phyloP scores from a whole-genome alignment of 2,329 filamentous ascomycete genomes.

The Xylariomycetidae sp. region DNA sequence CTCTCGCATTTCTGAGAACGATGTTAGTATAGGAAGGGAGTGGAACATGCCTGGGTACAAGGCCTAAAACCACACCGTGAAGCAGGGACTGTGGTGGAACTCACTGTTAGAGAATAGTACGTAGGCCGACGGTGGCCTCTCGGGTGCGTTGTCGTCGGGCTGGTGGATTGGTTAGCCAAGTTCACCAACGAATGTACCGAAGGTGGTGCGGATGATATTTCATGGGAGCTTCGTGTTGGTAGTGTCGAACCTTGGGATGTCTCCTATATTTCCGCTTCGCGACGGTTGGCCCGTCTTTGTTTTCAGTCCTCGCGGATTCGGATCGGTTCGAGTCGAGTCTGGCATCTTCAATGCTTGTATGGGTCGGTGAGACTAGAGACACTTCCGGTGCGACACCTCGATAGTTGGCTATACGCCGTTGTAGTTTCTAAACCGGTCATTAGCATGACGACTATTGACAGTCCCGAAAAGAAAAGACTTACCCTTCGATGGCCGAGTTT shows the following conservation, averaged over 20 bases:
- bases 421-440: slow-evolving; percentile 64
- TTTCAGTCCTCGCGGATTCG: slow-evolving; percentile 40
- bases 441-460: slow-evolving; percentile 11
- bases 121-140: slow-evolving; percentile 76
- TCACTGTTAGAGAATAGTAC: slow-evolving; percentile 81
- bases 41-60: too few relatives aligned
- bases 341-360: slow-evolving; percentile 47
- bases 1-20: slow-evolving; percentile 68
- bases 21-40: too few relatives aligned
- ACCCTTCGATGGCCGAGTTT: slow-evolving; percentile 79
- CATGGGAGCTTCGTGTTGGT: too few relatives aligned
- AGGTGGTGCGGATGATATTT: background rate
- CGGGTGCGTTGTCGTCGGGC: slow-evolving; percentile 75
- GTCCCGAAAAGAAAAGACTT: slow-evolving; percentile 30
- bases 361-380: slow-evolving; percentile 45
- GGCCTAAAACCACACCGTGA: too few relatives aligned
- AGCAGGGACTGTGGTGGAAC: too few relatives aligned
- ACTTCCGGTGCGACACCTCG: slow-evolving; percentile 56
- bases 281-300: slow-evolving; percentile 36
- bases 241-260: slow-evolving; percentile 62
- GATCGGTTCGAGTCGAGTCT: slow-evolving; percentile 50
- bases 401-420: slow-evolving; percentile 73
- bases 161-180: slow-evolving; percentile 27
- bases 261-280: slow-evolving; percentile 72
- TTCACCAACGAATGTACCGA: slow-evolving; percentile 3